These are phyloP conservation scores for Pythium dissotocum DNA, from an alignment of 352 stramenopile genomes.

Conservation along the genomic window DNA sequence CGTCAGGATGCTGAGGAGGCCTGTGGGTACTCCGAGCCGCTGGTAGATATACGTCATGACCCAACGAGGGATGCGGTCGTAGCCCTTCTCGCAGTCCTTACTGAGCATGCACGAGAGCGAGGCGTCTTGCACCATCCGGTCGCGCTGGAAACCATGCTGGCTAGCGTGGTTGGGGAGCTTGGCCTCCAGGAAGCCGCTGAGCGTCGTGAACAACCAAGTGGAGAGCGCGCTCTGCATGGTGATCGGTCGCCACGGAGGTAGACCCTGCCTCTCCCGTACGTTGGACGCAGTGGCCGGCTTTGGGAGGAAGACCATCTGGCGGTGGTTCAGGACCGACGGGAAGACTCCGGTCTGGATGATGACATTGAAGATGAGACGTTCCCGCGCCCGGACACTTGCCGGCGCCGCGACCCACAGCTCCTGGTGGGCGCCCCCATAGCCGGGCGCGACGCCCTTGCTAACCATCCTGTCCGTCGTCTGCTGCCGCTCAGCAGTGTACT, in stretches of 20 bases:
- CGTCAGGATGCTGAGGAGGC: neutral
- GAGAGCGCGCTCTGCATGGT: neutral
- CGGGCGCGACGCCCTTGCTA: neutral
- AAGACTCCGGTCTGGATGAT: neutral
- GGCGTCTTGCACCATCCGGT: conserved; percentile 1
- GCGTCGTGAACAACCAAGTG: neutral
- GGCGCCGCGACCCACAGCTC: conserved; percentile 2
- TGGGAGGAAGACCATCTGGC: conserved; percentile 1
- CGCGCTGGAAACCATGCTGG: conserved; percentile 1
- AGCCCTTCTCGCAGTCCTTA: conserved; percentile 15
- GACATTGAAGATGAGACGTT: neutral
- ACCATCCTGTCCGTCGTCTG: neutral
- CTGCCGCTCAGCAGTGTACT: neutral
- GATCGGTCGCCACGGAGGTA: conserved; percentile 2
- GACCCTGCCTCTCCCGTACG: neutral
- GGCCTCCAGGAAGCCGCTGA: neutral
- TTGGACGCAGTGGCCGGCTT: neutral
- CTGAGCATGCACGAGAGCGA: conserved; percentile 1
- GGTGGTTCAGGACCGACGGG: conserved; percentile 1
- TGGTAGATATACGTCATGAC: conserved; percentile 10
- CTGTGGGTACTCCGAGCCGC: conserved; percentile 1
- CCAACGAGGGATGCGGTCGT: conserved; percentile 10
- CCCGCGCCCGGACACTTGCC: neutral
- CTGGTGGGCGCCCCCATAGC: neutral
- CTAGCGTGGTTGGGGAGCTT: neutral